Evolutionary conservation across 352 stramenopile genomes (phyloP).

Genomic region (Globisporangium takayamanum): DNA sequence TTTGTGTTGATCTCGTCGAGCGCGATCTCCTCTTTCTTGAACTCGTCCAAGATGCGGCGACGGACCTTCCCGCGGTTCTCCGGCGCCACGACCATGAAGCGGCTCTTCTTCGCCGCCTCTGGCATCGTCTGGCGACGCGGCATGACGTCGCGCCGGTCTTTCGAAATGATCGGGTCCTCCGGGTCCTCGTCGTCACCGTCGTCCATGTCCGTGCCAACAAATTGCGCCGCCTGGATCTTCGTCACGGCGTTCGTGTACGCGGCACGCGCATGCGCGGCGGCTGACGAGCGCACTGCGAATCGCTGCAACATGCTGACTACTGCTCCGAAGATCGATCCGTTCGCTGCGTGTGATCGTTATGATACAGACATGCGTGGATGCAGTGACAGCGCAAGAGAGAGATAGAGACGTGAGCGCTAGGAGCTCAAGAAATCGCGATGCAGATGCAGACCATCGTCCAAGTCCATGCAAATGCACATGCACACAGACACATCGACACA

Average conservation of each 20-base stretch:
- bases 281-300: constrained; percentile 38
- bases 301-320: constrained; percentile 46
- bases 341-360: no score
- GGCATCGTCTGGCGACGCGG: constrained; percentile 69
- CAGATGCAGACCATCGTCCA: no score
- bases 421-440: no score
- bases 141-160: constrained; percentile 46
- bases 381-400: no score
- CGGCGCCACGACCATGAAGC: constrained; percentile 62
- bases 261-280: constrained; percentile 18
- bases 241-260: constrained; percentile 5
- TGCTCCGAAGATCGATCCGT: background rate
- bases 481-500: no score
- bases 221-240: constrained; percentile 35
- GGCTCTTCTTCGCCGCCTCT: constrained; percentile 65
- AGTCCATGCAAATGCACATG: no score
- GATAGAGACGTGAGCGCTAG: no score
- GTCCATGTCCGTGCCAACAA: constrained; percentile 40
- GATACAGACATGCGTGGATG: no score
- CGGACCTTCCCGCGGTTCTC: constrained; percentile 75
- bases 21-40: constrained; percentile 65
- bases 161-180: constrained; percentile 63
- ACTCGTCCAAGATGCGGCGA: constrained; percentile 72
- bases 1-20: constrained; percentile 46
- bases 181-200: constrained; percentile 65